Base-by-base conservation (phyloP, 495 filamentous ascomycete genomes). In the Gamarada debralockiae region DNA sequence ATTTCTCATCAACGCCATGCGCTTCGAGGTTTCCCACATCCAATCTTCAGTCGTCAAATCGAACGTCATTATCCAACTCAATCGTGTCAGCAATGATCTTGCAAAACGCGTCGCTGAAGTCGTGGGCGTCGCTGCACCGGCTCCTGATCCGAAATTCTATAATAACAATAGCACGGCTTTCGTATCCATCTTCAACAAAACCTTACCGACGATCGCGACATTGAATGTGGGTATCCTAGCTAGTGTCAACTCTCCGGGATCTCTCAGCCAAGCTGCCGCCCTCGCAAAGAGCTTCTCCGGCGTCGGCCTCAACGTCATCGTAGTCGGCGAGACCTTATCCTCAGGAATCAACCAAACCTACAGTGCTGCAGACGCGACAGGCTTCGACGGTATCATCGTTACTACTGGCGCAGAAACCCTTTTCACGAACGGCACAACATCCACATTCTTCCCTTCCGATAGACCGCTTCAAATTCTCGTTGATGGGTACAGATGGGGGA, bases 1-100 rank as follows among this genome's bases (percentile, higher is more conserved):
- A 62, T 85, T 89, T 66, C 63, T 89, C 51, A 75, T 92, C 67
- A 85, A 92, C 67, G 87, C 85, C 1, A 81, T 89, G 52, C 84
- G 87, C 23, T 92, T 91, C 67, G 87, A 92, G 65, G 70, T 74
- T 6, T 75, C 79, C 7, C 77, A 86, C 34, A 55, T 90, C 37
- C 65, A 73, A 50, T 84, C 77, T 43, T 40, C 58, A 1, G 57
- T 70, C 21, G 84, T 90, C 14, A 77, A 74, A 66, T 56, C 71
- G 48, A 87, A 87, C 55, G 79, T 85, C 1, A 72, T 90, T 20
- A 68, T 73, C 18, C 87, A 91, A 53, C 74, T 92, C 13, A 92
- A 91, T 72, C 73, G 73, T 15, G 75, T 91, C 46, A 78, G 75
- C 65, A 78, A 92, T 59, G 83, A 87, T 43, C 63, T 92, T 0